Conservation (phyloP, 257 asterid genomes). For the Solanum lignicaule region DNA sequence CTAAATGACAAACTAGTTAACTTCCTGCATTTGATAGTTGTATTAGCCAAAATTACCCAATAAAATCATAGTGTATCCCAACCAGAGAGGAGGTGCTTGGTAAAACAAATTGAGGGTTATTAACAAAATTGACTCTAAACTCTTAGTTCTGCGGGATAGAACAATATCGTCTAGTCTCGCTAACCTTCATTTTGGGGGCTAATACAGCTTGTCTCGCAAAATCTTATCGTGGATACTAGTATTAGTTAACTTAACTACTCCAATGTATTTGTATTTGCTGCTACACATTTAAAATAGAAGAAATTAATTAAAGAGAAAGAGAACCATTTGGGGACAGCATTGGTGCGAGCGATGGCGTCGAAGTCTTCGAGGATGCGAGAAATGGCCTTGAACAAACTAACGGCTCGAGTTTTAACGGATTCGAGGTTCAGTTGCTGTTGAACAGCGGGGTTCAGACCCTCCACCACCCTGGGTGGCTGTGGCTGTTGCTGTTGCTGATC, state of each 20-base stretch:
- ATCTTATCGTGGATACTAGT: neutral
- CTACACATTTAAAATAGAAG: neutral
- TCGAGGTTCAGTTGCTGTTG: constrained; percentile 95
- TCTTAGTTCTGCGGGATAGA: neutral
- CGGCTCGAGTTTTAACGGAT: constrained; percentile 87
- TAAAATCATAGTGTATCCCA: neutral
- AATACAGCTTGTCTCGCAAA: neutral
- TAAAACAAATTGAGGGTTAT: neutral
- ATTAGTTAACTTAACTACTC: neutral
- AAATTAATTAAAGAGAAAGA: neutral
- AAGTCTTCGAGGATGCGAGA: constrained; percentile 90
- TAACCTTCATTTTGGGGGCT: neutral
- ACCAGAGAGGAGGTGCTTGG: neutral
- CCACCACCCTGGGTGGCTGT: constrained; percentile 48
- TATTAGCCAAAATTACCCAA: neutral
- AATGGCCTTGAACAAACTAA: constrained; percentile 81
- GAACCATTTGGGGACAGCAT: constrained; percentile 78
- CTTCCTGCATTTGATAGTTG: neutral
- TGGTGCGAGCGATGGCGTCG: constrained; percentile 61
- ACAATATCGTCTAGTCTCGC: neutral
- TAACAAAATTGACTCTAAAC: neutral
- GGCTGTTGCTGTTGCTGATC: constrained; percentile 15
- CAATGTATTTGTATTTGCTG: neutral
- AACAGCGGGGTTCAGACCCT: constrained; percentile 76
- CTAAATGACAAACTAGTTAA: neutral